Base-by-base conservation (phyloP, 2,329 filamentous ascomycete genomes). In the Westerdykella sp. region DNA sequence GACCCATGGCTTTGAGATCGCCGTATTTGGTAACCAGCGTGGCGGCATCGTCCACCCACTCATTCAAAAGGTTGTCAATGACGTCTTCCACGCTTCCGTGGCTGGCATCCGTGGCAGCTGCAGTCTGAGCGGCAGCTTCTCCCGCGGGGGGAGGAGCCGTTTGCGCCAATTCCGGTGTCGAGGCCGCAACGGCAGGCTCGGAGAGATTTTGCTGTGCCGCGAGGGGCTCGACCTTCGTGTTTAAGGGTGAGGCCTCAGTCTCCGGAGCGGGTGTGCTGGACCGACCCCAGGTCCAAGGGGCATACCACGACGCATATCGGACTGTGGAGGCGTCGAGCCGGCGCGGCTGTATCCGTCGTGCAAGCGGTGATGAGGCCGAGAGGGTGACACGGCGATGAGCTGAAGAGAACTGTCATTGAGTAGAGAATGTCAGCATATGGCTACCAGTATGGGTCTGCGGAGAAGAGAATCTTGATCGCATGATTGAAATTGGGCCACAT, bases 1-100 rank as follows among this genome's bases (percentile, higher is more conserved):
- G 72, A 3, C 93, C 93, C 10, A 97, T 73, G 6, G 80, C 76
- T 54, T 86, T 80, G 45, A 98, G 73, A 60, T 90, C 96, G 49
- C 93, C 93, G 45, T 95, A 79, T 40, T 80, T 74, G 59, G 91
- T 85, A 30, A 85, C 80, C 49, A 88, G 78, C 48, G 77, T 69
- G 47, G 81, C 73, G 35, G 74, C 54, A 34, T 66, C 61, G 9
- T 58, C 43, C 12, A 59, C 45, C 25, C 25, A 28, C 11, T 32
- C 11, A 9, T 28, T 12, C 32, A 35, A 14, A 9, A 21, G 5
- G 13, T 40, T 16, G 6, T 36, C 36, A 22, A 32, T 25, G 25
- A 22, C 40, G 11, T 38, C 32, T 32, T 23, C 22, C 6, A 40
- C 38, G n/a, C 28, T 25, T 28, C 21, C 14, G 11, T 12, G 23